Evolutionary conservation across 176 grass and related monocot genomes (phyloP), one percentile per base, ranked within the genome.

Genomic region (Carex cristatella): DNA sequence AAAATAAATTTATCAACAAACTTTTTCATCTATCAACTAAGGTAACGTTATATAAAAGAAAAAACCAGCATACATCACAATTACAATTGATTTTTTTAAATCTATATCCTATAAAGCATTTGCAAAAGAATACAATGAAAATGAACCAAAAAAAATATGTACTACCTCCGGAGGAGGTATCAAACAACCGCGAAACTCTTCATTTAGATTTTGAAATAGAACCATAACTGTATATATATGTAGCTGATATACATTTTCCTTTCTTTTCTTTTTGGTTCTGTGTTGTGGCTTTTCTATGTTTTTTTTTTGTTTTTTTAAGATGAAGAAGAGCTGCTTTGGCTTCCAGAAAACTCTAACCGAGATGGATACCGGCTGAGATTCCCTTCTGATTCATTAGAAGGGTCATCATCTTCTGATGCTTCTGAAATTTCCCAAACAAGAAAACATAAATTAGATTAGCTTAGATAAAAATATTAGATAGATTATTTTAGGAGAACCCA

Each of bases 331-430:
- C 84, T 83, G 84, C 91, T 93, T 32, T 87, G 84, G 84, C 91
- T 93, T 85, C 80, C 89, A 2, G 81, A 78, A 74, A 88, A 53
- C 11, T 97, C 91, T 56, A 84, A 81, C 48, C 88, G 81, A 19
- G 84, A 87, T 83, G 79, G 79, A 74, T 83, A 87, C 40, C 69
- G 79, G 38, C 82, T 85, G 37, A 78, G 82, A 73, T 89, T 97
- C n/a, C 89, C 88, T 77, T 38, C 35, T 11, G 55, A 66, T 77
- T 78, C 79, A 7, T 88, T 61, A 1, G 74, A 65, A 30, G 85
- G 68, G 13, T 92, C 89, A 15, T 88, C 83, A 35, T 65, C 89
- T 83, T 86, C 80, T 65, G 68, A 16, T 61, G 68, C 27, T n/a
- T 83, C 79, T 87, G 42, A 62, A 72, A 63, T 81, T 65, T 14